Base-by-base conservation (phyloP, 352 stramenopile species). In the Globisporangium cederbergense region DNA sequence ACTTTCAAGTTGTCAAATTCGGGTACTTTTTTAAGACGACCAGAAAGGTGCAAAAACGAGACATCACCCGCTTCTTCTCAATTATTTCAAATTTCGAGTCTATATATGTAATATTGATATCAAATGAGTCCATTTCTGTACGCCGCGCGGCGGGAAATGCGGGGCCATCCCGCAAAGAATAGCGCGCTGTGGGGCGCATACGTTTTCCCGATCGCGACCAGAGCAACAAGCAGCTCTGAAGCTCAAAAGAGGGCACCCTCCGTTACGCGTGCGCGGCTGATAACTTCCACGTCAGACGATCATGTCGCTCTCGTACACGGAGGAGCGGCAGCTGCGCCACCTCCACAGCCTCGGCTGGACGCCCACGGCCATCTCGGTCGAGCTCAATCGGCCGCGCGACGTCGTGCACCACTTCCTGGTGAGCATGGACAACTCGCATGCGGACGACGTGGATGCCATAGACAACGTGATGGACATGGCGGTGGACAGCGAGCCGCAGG, bases 151-250 rank as follows among this genome's bases (percentile, higher is more conserved):
- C 16, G 11, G 13, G 20, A 43, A 60, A 60, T 60, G 54, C 40
- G 54, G 54, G 7, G 3, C 40, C 32, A 49, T 50, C 54, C 36
- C 18, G 20, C 20, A 51, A 60, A 60, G 54, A 60, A 60, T 50
- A 60, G 54, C 54, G 54, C 54, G 16, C 34, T 60, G 54, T 49
- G 53, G 53, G 54, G 20, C 18, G 54, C 54, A 51, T 46, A 50
- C 14, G 16, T n/a, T 47, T 47, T 47, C 42, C 42, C 42, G 42
- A 47, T 47, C 42, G 42, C 42, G 42, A 47, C 42, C 42, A 47
- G 36, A 36, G 13, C 6, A 14, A 47, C 42, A 16, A 47, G 42
- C 14, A 47, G 42, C 42, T 60, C 25, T 16, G 16, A 58, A 58
- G 28, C 14, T 10, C 20, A 57, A 60, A 60, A 60, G 54, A 60